phyloP scores from a whole-genome alignment of 1,284 basidiomycete species.

The Calocybe gambosa region DNA sequence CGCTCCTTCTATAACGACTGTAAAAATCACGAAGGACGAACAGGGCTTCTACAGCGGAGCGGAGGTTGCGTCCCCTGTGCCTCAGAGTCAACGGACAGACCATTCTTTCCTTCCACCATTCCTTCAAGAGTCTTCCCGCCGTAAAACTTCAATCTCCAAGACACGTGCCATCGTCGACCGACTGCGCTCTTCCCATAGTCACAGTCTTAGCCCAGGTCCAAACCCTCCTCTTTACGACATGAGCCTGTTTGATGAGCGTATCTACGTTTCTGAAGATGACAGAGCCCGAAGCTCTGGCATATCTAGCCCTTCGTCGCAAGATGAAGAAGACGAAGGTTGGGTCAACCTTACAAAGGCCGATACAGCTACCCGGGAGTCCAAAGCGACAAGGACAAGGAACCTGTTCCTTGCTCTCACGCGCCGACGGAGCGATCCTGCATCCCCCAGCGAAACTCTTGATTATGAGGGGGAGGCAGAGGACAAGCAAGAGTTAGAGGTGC shows the following conservation, averaged over 20 bases:
- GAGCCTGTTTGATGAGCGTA: conserved; percentile 22
- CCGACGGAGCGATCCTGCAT: conserved; percentile 31
- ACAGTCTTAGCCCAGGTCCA: conserved; percentile 27
- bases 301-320: conserved; percentile 22
- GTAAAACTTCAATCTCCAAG: conserved; percentile 33
- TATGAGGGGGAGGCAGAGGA: conserved; percentile 5
- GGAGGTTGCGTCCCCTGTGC: conserved; percentile 18
- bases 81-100: conserved; percentile 15
- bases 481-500: conserved; percentile 13
- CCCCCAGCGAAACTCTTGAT: conserved; percentile 20
- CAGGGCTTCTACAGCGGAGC: conserved; percentile 35
- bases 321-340: conserved; percentile 35
- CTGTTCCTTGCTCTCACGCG: conserved; percentile 34
- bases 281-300: conserved; percentile 20
- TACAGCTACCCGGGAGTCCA: conserved; percentile 18
- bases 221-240: conserved; percentile 25
- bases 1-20: conserved; percentile 22
- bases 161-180: conserved; percentile 42
- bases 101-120: conserved; percentile 33
- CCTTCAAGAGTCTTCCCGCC: conserved; percentile 30
- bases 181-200: conserved; percentile 28
- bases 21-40: conserved; percentile 37
- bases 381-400: conserved; percentile 30
- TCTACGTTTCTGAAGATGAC: conserved; percentile 30
- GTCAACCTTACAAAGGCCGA: conserved; percentile 25